Conservation (phyloP, 2,329 filamentous ascomycete species). For the Ciborinia camelliae region DNA sequence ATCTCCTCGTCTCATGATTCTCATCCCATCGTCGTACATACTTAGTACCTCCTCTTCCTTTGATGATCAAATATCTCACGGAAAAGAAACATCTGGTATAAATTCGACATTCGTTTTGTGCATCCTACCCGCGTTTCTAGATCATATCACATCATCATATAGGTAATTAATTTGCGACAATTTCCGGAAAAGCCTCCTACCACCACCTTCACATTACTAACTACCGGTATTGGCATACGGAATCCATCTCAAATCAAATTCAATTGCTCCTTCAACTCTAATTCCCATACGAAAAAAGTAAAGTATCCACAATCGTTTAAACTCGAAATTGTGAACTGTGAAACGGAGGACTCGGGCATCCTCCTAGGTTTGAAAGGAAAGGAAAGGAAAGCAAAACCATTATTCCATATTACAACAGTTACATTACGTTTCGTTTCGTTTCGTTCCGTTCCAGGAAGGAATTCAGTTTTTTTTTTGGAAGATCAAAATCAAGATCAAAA, state of each 20-base stretch:
- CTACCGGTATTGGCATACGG: too few relatives aligned
- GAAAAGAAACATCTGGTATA: background rate
- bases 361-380: background rate
- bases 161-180: conserved; percentile 10
- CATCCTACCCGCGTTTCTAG: background rate
- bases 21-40: background rate
- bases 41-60: background rate
- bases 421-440: too few relatives aligned
- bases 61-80: background rate
- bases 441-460: too few relatives aligned
- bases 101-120: conserved; percentile 5
- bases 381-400: too few relatives aligned
- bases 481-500: too few relatives aligned
- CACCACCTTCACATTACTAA: background rate
- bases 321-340: conserved; percentile 17
- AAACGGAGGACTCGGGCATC: conserved; percentile 10
- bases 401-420: background rate
- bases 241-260: background rate
- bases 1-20: background rate
- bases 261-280: background rate
- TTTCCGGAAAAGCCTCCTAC: background rate
- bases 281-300: background rate
- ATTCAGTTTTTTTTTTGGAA: background rate
- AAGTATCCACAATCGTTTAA: conserved; percentile 11
- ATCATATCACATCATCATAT: background rate